Base-by-base conservation (phyloP, 805 yeast genomes). In the Nakazawaea ernobii region DNA sequence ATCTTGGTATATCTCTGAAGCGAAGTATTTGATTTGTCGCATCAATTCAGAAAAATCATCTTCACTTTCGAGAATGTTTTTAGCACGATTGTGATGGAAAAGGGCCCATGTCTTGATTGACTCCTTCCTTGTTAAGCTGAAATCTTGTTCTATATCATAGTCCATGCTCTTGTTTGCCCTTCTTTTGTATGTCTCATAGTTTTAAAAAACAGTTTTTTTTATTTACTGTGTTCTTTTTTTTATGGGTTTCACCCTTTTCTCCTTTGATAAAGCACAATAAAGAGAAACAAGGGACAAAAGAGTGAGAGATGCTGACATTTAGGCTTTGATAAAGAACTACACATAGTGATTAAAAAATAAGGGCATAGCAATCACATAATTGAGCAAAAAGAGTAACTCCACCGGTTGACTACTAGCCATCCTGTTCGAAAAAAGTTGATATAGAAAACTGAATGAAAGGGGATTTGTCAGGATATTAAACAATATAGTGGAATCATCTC, bases 141-240 rank as follows among this genome's bases (percentile, higher is more conserved):
- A 39, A n/a, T 39, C 35, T 39, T 39, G 42, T 26, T 36, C 39
- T 17, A 36, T 20, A 20, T 36, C 39, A 36, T 36, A 36, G 27
- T 36, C 39, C 39, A 36, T 35, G 37, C 41, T 38, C 24, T 20
- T 20, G 24, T 20, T 36, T 36, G 20, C 20, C 11, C 39, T 15
- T 11, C 15, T 13, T 13, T 17, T 20, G 9, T 24, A 13, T 15
- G 8, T 7, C 13, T 40, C 29, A 7, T 3, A 8, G 26, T 14
- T 29, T 29, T 14, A 14, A 8, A 24, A 20, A 29, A n/a, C n/a
- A n/a, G n/a, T 3, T 20, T 11, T 17, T 11, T 9, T 33, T 42
- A 3, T 5, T 20, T 20, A 20, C 24, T 20, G 24, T 20, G 24
- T 20, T 20, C 5, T 20, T 20, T 20, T 20, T 20, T 20, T 20